Conservation (phyloP, 2,329 filamentous ascomycete species). For the Cylindrodendrum hubeiense region DNA sequence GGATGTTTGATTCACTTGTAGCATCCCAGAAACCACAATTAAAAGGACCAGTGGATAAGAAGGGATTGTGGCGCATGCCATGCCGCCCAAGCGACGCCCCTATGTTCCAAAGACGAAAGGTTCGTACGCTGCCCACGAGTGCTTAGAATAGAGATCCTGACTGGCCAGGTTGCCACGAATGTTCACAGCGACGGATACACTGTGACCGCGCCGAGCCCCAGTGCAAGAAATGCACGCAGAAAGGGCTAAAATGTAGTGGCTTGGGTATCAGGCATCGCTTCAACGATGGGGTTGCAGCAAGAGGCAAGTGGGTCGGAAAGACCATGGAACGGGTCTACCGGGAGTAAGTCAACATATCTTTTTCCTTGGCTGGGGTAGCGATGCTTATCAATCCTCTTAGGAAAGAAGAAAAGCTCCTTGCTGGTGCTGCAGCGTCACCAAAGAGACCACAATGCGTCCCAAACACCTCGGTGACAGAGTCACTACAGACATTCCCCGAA, state of each 20-base stretch:
- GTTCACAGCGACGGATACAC: conserved; percentile 41
- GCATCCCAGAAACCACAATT: neutral
- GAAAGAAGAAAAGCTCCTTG: neutral
- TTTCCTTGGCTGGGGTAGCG: neutral
- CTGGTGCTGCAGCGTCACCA: too few relatives aligned
- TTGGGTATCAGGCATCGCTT: conserved; percentile 42
- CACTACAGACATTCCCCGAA: too few relatives aligned
- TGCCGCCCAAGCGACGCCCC: conserved; percentile 42
- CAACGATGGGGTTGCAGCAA: conserved; percentile 41
- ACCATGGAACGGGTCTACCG: conserved; percentile 40
- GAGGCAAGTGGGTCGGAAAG: conserved; percentile 43
- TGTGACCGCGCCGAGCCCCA: conserved; percentile 39
- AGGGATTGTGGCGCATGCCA: conserved; percentile 8
- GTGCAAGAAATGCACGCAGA: conserved; percentile 37
- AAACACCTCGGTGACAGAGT: neutral
- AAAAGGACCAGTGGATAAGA: neutral
- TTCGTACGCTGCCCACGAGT: neutral
- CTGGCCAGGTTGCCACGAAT: conserved; percentile 39
- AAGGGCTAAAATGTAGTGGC: conserved; percentile 40
- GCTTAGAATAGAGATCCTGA: neutral
- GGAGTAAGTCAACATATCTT: conserved; percentile 14
- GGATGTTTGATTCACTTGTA: neutral
- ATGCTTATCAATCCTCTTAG: neutral
- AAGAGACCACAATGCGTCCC: neutral
- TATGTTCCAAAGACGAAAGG: conserved; percentile 44